Evolutionary conservation across 2,329 filamentous ascomycete genomes (phyloP).

Genomic region (Aureobasidium sp.): DNA sequence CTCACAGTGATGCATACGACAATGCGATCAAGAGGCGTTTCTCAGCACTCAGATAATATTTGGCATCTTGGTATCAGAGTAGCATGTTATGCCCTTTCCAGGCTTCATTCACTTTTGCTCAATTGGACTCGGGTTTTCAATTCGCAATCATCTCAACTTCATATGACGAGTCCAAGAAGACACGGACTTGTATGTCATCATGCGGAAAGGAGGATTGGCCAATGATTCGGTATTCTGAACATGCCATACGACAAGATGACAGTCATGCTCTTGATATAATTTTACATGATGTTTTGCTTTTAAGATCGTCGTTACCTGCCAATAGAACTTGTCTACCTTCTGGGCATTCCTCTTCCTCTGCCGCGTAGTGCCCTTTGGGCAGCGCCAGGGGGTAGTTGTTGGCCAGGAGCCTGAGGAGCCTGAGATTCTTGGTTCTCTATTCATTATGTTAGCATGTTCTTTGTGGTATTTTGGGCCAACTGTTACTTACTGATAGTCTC

Average conservation of each 20-base stretch:
- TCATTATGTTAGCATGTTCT: neutral
- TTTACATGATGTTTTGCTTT: conserved; percentile 14
- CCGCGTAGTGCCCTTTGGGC: conserved; percentile 86
- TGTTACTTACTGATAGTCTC: conserved; percentile 68
- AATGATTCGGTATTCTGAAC: neutral
- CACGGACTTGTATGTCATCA: neutral
- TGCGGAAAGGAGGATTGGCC: neutral
- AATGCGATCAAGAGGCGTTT: neutral
- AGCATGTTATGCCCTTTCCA: neutral
- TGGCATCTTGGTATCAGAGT: neutral
- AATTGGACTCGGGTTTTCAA: neutral
- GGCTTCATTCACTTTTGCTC: neutral
- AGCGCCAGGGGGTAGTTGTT: conserved; percentile 56
- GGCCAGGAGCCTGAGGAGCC: conserved; percentile 70
- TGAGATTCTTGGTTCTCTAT: conserved; percentile 78
- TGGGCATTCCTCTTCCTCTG: conserved; percentile 82
- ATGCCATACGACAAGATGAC: conserved; percentile 3
- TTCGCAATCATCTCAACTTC: neutral
- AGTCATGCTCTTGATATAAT: conserved; percentile 5
- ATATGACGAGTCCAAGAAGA: neutral
- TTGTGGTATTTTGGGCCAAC: conserved; percentile 20
- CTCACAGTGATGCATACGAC: neutral
- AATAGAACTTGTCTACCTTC: conserved; percentile 48
- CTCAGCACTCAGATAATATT: neutral
- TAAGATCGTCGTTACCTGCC: neutral